phyloP scores from a whole-genome alignment of 306 rosid genomes.

The Astragalus glycyphyllos region DNA sequence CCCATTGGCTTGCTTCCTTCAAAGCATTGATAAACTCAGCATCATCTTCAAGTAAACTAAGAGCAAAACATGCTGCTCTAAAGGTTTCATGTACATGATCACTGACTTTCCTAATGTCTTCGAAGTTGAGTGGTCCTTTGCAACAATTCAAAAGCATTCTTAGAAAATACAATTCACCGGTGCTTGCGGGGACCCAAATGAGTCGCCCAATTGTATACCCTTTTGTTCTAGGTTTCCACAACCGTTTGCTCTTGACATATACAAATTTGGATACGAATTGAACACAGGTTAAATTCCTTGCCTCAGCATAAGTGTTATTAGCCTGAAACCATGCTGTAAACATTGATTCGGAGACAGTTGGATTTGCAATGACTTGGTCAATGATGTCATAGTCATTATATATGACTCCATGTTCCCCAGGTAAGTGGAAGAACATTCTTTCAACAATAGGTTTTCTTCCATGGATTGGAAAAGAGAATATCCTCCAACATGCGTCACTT shows the following conservation, averaged over 20 bases:
- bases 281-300: background rate
- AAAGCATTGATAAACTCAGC: background rate
- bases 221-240: too few relatives aligned
- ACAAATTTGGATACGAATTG: background rate
- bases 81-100: background rate
- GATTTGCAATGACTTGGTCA: background rate
- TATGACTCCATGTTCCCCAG: too few relatives aligned
- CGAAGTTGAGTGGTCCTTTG: background rate
- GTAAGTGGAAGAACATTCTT: too few relatives aligned
- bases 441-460: background rate
- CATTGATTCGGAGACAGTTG: background rate
- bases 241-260: background rate
- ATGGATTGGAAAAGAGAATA: background rate
- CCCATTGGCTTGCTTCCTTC: background rate
- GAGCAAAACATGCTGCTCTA: background rate
- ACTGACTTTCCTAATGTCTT: background rate
- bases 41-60: background rate
- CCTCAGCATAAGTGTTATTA: background rate
- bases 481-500: background rate
- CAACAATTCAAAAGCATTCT: too few relatives aligned
- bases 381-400: too few relatives aligned
- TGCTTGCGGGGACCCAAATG: background rate
- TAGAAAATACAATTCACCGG: too few relatives aligned
- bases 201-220: background rate
- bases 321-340: too few relatives aligned